Base-by-base conservation (phyloP, 2,329 filamentous ascomycete species). In the Pseudogymnoascus sp. region DNA sequence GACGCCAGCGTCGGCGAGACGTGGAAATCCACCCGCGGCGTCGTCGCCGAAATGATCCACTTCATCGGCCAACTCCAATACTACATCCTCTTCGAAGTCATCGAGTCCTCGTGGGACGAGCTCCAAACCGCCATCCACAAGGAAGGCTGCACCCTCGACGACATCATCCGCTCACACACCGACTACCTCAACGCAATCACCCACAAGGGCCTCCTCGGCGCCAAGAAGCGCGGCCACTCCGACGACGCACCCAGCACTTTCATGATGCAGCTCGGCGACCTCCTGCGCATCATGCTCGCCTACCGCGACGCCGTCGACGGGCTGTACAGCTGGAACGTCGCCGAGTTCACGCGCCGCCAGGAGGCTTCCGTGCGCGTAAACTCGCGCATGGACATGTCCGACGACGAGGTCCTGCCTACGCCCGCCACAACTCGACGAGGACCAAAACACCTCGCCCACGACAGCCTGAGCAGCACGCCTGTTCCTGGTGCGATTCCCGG, bases 81-180 rank as follows among this genome's bases (percentile, higher is more conserved):
- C 77, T 99, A 99, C 73, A 97, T 99, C 67, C 81, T 99, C 8
- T 99, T 97, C 70, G 94, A 99, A 74, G 94, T 99, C 67, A 97
- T 99, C 68, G 94, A 99, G 74, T 88, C 90, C 36, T 94, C 90
- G 57, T 99, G 94, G 95, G 89, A 90, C 64, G 88, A 93, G 70
- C 82, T 99, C 2, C 90, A 97, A 73, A 82, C 84, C 28, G 88
- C 89, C 33, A 87, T 97, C 64, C 85, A 83, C 61, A 91, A 89
- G 71, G 90, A 93, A 12, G 89, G 90, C 66, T 92, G 88, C 70
- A 99, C 94, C 0, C 82, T 99, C 9, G 95, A 99, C 76, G 94
- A 97, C 70, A 81, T 99, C 60, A 97, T 99, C 71, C 83, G 87
- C 66, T 93, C 94, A 0, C 94, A 99, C 74, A 90, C 88, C 14